phyloP scores from a whole-genome alignment of 2,329 filamentous ascomycete species.

The Stylonectria norvegica region DNA sequence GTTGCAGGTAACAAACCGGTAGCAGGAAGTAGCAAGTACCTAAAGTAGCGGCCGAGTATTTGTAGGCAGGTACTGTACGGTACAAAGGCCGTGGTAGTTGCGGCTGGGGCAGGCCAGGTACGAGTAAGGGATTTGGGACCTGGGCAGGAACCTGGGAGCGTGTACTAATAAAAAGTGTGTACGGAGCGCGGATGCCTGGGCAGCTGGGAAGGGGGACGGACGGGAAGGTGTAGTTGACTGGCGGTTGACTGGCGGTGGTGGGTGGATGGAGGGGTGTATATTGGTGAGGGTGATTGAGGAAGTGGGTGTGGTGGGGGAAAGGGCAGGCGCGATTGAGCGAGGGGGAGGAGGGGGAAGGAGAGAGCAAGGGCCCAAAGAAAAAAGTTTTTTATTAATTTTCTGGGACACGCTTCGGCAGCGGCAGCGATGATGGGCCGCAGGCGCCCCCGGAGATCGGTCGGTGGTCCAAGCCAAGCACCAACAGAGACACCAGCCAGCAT shows the following conservation, averaged over 20 bases:
- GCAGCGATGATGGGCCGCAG: neutral
- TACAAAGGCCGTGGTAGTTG: constrained; percentile 21
- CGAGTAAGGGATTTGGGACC: constrained; percentile 13
- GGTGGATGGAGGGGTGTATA: constrained; percentile 18
- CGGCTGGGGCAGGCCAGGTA: constrained; percentile 4
- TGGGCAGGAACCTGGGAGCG: constrained; percentile 19
- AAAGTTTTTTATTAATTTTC: neutral
- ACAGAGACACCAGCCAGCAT: constrained; percentile 10
- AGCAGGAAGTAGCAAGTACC: constrained; percentile 2
- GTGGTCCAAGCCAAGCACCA: constrained; percentile 26
- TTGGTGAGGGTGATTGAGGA: constrained; percentile 20
- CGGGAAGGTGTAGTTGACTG: too few relatives aligned
- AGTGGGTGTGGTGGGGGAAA: constrained; percentile 26
- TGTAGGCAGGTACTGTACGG: constrained; percentile 3
- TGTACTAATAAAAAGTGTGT: constrained; percentile 14
- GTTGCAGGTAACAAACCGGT: too few relatives aligned
- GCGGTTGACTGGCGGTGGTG: too few relatives aligned
- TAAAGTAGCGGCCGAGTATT: constrained; percentile 6
- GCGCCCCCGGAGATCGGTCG: constrained; percentile 4
- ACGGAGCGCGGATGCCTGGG: too few relatives aligned
- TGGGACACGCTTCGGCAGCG: neutral
- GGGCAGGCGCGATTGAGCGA: constrained; percentile 21
- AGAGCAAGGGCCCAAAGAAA: constrained; percentile 9
- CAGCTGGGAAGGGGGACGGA: too few relatives aligned
- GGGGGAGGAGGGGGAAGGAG: constrained; percentile 22